Evolutionary conservation across 192 early-diverging fungal genomes (phyloP).

Genomic region (Diversispora epigaea): DNA sequence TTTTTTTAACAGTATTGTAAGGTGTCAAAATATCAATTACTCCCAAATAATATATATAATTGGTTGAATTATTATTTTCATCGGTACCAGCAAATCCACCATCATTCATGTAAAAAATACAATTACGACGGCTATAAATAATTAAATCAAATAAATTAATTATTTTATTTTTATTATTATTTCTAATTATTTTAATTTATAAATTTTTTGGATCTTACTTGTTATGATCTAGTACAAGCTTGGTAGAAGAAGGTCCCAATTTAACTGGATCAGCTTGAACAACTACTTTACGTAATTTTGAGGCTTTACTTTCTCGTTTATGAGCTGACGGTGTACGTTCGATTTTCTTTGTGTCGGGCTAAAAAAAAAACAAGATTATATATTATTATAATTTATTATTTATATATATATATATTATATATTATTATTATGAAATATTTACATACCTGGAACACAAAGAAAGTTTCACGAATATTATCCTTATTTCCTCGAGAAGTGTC

Average conservation of each 20-base stretch:
- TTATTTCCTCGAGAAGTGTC: slow-evolving; percentile 81
- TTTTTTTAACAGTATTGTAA: slow-evolving; percentile 84
- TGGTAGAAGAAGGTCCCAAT: slow-evolving; percentile 52
- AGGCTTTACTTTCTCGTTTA: slow-evolving; percentile 57
- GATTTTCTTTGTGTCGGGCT: slow-evolving; percentile 51
- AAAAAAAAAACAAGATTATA: not conserved
- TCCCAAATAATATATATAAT: slow-evolving; percentile 90
- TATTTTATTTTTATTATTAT: too few species aligned
- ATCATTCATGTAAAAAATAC: slow-evolving; percentile 87
- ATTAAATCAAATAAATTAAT: not conserved
- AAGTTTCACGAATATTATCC: slow-evolving; percentile 89
- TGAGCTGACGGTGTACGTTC: slow-evolving; percentile 47
- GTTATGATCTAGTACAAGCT: slow-evolving; percentile 55
- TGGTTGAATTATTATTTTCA: slow-evolving; percentile 62
- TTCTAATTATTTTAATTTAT: too few species aligned
- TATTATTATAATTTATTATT: not conserved
- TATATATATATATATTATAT: not conserved
- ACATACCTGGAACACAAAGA: slow-evolving; percentile 73
- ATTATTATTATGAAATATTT: not conserved
- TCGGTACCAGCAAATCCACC: slow-evolving; percentile 85
- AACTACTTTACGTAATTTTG: slow-evolving; percentile 55
- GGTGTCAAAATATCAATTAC: slow-evolving; percentile 98
- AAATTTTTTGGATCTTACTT: slow-evolving; percentile 42
- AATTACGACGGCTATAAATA: slow-evolving; percentile 62
- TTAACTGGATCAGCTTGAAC: slow-evolving; percentile 57